Percentiles rank a stretch among this genome's conserved stretches.
Evolutionary conservation across 2,329 filamentous ascomycete species (phyloP).

Genomic region (Colletotrichum melonis): DNA sequence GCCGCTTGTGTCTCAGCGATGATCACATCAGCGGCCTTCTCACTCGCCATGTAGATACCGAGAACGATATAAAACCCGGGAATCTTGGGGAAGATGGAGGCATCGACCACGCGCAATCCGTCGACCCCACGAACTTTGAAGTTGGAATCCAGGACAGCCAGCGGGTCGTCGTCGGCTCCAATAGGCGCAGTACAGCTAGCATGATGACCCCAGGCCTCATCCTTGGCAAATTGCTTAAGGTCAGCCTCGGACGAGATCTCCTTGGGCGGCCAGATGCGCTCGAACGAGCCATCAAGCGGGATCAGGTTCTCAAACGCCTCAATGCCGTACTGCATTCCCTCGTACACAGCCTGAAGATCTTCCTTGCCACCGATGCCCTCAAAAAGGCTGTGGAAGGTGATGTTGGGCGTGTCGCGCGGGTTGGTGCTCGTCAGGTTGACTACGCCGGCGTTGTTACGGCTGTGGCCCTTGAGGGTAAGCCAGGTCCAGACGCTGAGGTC

Average conservation of each 20-base stretch:
- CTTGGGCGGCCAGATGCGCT: conserved; percentile 49
- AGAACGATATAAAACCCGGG: conserved; percentile 58
- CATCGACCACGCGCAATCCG: conserved; percentile 71
- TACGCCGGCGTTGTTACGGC: conserved; percentile 67
- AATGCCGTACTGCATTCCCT: conserved; percentile 61
- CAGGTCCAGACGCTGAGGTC: conserved; percentile 54
- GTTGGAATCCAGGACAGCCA: conserved; percentile 67
- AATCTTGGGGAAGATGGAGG: conserved; percentile 64
- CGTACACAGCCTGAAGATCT: conserved; percentile 52
- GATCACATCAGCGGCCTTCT: conserved; percentile 62
- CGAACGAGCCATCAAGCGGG: conserved; percentile 52
- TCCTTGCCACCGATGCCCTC: conserved; percentile 56
- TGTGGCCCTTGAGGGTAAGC: conserved; percentile 63
- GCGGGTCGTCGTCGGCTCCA: conserved; percentile 63
- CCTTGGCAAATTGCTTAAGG: conserved; percentile 54
- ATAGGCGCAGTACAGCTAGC: conserved; percentile 67
- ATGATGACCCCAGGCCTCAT: conserved; percentile 67
- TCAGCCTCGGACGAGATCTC: conserved; percentile 52
- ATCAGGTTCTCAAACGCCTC: conserved; percentile 47
- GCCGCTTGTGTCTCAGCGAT: conserved; percentile 41
- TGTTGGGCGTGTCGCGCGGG: conserved; percentile 70
- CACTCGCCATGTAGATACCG: conserved; percentile 65
- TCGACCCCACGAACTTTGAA: conserved; percentile 68
- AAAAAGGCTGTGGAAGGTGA: conserved; percentile 68
- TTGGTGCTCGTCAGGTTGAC: conserved; percentile 71